Conservation (phyloP, 2,329 filamentous ascomycete species). For the Cladosporium cucumerinum region DNA sequence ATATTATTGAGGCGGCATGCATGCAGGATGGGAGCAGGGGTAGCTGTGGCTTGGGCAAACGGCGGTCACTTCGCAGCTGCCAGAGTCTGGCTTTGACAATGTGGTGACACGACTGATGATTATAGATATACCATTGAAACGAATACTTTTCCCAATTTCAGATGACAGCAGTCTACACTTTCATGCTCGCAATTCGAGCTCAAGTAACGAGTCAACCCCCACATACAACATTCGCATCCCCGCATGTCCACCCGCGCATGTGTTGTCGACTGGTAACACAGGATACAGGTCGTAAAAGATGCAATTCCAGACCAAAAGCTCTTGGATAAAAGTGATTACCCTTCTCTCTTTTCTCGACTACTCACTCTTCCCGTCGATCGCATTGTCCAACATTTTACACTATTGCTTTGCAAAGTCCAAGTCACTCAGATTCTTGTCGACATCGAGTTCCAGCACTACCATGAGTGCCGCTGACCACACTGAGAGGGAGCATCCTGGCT, state of each 20-base stretch:
- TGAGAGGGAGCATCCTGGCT: neutral
- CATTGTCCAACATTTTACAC: neutral
- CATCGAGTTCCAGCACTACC: neutral
- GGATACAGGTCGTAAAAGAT: neutral
- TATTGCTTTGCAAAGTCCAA: neutral
- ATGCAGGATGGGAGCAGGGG: neutral
- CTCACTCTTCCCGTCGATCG: neutral
- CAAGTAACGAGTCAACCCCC: neutral
- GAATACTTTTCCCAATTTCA: neutral
- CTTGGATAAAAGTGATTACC: neutral
- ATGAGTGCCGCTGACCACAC: neutral
- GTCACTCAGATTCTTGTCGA: neutral
- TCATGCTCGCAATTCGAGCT: neutral
- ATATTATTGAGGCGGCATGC: neutral
- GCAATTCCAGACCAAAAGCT: neutral
- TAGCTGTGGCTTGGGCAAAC: neutral
- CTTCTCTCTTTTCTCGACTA: neutral
- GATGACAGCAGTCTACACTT: neutral
- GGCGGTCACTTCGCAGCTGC: neutral
- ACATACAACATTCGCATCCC: neutral
- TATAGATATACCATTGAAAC: neutral
- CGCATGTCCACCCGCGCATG: neutral
- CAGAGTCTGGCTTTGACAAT: neutral
- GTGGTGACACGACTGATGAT: conserved; percentile 1
- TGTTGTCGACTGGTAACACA: neutral